These are phyloP conservation scores for Corchorus olitorius DNA, from an alignment of 345 rosid species.

Conservation along the genomic window DNA sequence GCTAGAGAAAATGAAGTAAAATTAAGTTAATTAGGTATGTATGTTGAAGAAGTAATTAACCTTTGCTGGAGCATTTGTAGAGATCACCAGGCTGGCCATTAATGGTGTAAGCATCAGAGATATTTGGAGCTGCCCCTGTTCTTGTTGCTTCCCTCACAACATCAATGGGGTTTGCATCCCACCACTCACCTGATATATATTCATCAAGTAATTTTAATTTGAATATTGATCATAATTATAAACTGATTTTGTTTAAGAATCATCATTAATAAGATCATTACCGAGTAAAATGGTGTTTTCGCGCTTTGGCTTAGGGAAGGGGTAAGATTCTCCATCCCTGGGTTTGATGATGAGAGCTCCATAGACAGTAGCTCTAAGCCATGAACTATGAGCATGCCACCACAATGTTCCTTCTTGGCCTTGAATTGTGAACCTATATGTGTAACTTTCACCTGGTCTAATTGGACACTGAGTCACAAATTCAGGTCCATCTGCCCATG, in stretches of 20 bases:
- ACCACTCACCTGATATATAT: slow-evolving; percentile 82
- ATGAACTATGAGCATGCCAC: slow-evolving; percentile 99
- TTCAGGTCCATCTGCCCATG: slow-evolving; percentile 97
- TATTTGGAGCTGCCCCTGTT: slow-evolving; percentile 77
- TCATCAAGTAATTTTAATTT: background rate
- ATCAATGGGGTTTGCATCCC: slow-evolving; percentile 84
- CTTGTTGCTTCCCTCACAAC: slow-evolving; percentile 63
- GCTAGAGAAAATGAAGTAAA: background rate
- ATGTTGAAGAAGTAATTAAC: slow-evolving; percentile 27
- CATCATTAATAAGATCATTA: slow-evolving; percentile 20
- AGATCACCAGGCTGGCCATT: slow-evolving; percentile 97
- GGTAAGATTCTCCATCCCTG: slow-evolving; percentile 61
- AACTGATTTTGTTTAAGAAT: background rate
- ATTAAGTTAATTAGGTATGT: background rate
- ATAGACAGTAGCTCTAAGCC: slow-evolving; percentile 95
- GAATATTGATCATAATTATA: background rate
- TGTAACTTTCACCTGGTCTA: slow-evolving; percentile 80
- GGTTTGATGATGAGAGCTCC: slow-evolving; percentile 87
- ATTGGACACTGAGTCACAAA: slow-evolving; percentile 94
- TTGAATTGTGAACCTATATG: slow-evolving; percentile 79
- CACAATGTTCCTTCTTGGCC: slow-evolving; percentile 95
- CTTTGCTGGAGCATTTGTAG: slow-evolving; percentile 79
- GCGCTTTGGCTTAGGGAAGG: slow-evolving; percentile 69
- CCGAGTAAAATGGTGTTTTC: slow-evolving; percentile 77
- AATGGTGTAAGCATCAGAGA: slow-evolving; percentile 82